phyloP scores from a whole-genome alignment of 345 rosid genomes.

The Garcia nutans region DNA sequence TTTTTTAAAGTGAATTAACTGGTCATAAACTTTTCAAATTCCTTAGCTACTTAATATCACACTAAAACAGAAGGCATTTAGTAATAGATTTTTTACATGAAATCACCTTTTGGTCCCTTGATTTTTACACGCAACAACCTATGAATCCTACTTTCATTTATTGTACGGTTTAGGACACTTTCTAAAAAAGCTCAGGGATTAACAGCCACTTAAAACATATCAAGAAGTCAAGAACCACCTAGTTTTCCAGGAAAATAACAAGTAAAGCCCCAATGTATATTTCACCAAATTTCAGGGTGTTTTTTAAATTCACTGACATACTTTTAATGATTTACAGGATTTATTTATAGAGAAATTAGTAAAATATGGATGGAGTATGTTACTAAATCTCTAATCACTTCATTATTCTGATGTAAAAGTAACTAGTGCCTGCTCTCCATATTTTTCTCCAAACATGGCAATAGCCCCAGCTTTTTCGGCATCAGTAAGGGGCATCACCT shows the following conservation, averaged over 20 bases:
- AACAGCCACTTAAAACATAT: background rate
- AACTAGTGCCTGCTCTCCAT: conserved; percentile 71
- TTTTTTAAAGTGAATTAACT: too few relatives aligned
- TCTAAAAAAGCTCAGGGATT: background rate
- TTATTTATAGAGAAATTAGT: background rate
- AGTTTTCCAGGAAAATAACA: too few relatives aligned
- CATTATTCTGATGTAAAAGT: conserved; percentile 6
- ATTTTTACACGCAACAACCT: too few relatives aligned
- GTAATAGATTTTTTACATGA: background rate
- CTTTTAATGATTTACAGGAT: background rate
- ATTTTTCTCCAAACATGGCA: conserved; percentile 98
- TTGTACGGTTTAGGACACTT: too few relatives aligned
- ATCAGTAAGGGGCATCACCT: conserved; percentile 72
- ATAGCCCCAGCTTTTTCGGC: conserved; percentile 90
- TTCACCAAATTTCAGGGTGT: background rate
- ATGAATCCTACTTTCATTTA: too few relatives aligned
- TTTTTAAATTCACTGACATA: background rate
- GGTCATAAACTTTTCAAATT: background rate
- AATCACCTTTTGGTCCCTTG: background rate
- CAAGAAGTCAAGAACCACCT: background rate
- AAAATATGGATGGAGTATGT: background rate
- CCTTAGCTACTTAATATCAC: background rate
- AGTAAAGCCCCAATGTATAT: too few relatives aligned
- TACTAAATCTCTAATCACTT: background rate
- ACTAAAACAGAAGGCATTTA: too few relatives aligned